Evolutionary conservation across 2,329 filamentous ascomycete species (phyloP), one percentile per base, ranked within the genome.

Genomic region (Endoconidiophora laricicola): DNA sequence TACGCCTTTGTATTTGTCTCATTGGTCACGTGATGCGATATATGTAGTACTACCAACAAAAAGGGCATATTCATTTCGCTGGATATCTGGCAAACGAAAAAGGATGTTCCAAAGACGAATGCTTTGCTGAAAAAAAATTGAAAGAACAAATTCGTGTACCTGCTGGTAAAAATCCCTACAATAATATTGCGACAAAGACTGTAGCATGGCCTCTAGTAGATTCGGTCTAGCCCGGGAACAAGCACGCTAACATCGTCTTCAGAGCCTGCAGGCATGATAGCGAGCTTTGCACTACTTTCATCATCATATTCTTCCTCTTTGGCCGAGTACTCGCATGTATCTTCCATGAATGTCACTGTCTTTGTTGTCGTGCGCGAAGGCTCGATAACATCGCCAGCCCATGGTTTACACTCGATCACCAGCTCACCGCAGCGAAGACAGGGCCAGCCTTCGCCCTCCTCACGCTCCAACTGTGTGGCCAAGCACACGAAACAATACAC

Each of bases 401-500:
- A 98, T 0, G 91, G 86, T 61, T 78, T 81, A 64, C 90, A 96
- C 61, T 88, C 79, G 60, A 82, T 86, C 45, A 94, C 78, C 18
- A 82, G 62, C 60, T 86, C 83, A 16, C 88, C 88, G 60, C 91
- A 98, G 18, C 91, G 76, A 44, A 98, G 68, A 65, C 91, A 98
- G 9, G 78, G 75, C 86, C 88, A 95, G 2, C 90, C 90, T 60
- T 95, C 86, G 29, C 90, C 91, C 62, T 95, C 90, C 64, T 96
- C 90, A 4, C 81, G 78, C 64, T 95, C 90, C 41, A 98, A 73
- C 53, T 85, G 78, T 52, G 87, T 86, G 2, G 88, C 86, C n/a
- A 96, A 66, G 60, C 91, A 98, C 16, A 94, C 86, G 61, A 93
- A 98, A 65, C 91, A 98, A 66, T 96, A 98, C 53, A 95, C 73